Evolutionary conservation across 2,329 filamentous ascomycete species (phyloP), one percentile per base, ranked within the genome.

Genomic region (Chaetomium strumarium): DNA sequence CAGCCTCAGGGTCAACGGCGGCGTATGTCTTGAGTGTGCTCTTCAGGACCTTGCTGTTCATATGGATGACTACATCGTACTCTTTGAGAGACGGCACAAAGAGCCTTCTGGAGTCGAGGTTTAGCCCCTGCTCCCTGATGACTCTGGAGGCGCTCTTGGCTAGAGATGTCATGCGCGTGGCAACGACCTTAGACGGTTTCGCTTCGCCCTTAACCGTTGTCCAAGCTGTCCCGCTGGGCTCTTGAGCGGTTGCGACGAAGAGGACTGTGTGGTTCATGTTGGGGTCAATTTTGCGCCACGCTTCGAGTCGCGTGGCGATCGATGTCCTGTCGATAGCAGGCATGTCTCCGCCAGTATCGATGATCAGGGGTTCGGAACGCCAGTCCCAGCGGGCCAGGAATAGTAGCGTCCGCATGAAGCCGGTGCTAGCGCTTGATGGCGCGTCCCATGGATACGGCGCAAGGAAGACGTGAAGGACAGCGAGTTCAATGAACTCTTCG

Each of bases 341-440:
- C 64, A 95, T 75, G 13, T 83, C 79, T 55, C 77, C 79, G 11
- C 82, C 79, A 24, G 89, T 78, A 67, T 96, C 90, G 24, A 96
- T 77, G 33, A 96, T 76, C 31, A 97, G 75, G 1, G 93, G 87
- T 49, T 90, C 85, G 8, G 84, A 76, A 29, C 88, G 82, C 93
- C 93, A 99, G 67, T 97, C 90, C 90, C 93, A 99, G 39, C 83
- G 79, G 1, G 90, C 83, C 13, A 99, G 75, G 67, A 92, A 86
- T 31, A 85, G 74, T 1, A 99, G 74, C 1, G 88, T 88, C 19
- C 91, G 83, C 29, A 95, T 70, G 65, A 99, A 92, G 5, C 88
- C 93, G 0, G 86, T 85, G 61, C 84, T 83, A 10, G 85, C 76
- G 60, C 85, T 92, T 0, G 86, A 86, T 0, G 95, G 92, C 0